Evolutionary conservation across 768 basidiomycete species (phyloP).

Genomic region (Wakefieldia striispora): DNA sequence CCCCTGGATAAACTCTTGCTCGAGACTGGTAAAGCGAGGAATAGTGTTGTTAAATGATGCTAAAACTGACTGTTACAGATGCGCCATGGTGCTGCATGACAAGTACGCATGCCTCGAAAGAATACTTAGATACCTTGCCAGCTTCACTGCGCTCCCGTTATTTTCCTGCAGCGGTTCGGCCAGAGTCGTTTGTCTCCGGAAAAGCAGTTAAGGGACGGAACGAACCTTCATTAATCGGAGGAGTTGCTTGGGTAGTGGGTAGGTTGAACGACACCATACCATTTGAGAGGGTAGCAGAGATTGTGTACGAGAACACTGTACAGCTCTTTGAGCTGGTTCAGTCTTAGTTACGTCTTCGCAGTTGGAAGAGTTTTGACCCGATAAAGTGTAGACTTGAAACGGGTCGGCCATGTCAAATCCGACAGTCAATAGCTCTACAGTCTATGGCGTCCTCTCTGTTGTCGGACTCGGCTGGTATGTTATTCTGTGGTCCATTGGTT

Average conservation of each 20-base stretch:
- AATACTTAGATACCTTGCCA: slow-evolving; percentile 48
- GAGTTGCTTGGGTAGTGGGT: slow-evolving; percentile 71
- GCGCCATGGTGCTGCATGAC: slow-evolving; percentile 76
- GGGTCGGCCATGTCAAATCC: slow-evolving; percentile 13
- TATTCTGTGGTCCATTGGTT: slow-evolving; percentile 59
- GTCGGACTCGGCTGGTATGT: slow-evolving; percentile 59
- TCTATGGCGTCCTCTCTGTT: slow-evolving; percentile 28
- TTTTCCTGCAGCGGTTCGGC: slow-evolving; percentile 49
- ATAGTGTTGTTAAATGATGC: not conserved
- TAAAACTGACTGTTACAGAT: slow-evolving; percentile 37
- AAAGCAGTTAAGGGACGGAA: slow-evolving; percentile 74
- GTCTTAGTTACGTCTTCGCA: slow-evolving; percentile 15
- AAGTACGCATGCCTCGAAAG: slow-evolving; percentile 59
- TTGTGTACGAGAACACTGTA: slow-evolving; percentile 63
- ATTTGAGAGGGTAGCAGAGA: slow-evolving; percentile 54
- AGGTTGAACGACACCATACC: slow-evolving; percentile 43
- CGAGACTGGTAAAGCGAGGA: slow-evolving; percentile 58
- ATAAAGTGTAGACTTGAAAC: not conserved
- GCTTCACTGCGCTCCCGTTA: slow-evolving; percentile 44
- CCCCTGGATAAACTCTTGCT: slow-evolving; percentile 60
- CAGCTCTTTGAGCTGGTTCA: slow-evolving; percentile 45
- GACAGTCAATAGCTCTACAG: slow-evolving; percentile 1
- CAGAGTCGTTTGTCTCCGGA: slow-evolving; percentile 57
- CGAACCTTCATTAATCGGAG: slow-evolving; percentile 65
- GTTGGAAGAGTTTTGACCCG: not conserved